phyloP scores from a whole-genome alignment of 148 eudicot genomes.

The Tetragonia tetragonoides region DNA sequence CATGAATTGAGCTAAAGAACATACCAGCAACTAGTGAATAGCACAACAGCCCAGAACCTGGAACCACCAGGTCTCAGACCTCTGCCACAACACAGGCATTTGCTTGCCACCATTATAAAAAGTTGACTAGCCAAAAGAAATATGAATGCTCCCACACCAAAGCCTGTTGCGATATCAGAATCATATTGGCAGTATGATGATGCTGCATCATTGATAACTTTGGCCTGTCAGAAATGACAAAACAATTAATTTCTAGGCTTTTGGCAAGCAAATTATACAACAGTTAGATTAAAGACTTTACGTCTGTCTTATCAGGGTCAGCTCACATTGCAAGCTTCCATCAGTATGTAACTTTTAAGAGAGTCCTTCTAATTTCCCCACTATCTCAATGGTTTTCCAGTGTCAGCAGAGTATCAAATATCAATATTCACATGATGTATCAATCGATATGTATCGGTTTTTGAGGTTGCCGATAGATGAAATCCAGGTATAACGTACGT shows the following conservation, averaged over 20 bases:
- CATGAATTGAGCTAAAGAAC: neutral
- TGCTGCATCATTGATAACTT: neutral
- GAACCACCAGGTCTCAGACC: conserved; percentile 74
- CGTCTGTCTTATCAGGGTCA: neutral
- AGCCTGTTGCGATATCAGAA: conserved; percentile 64
- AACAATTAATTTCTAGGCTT: neutral
- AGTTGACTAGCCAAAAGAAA: conserved; percentile 71
- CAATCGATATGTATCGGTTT: too few relatives aligned
- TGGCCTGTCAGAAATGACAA: conserved; percentile 43
- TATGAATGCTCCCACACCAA: conserved; percentile 64
- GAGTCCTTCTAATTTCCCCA: too few relatives aligned
- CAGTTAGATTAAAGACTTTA: neutral
- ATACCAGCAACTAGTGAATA: conserved; percentile 86
- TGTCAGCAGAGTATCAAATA: too few relatives aligned
- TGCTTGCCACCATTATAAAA: conserved; percentile 63
- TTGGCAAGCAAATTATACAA: neutral
- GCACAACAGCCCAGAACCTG: conserved; percentile 60
- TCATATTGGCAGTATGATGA: conserved; percentile 54
- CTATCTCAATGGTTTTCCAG: too few relatives aligned
- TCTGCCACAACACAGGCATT: conserved; percentile 88
- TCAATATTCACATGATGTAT: too few relatives aligned
- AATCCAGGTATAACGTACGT: too few relatives aligned
- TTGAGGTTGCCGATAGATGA: too few relatives aligned
- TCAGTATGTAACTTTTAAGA: too few relatives aligned
- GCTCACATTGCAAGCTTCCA: neutral